Evolutionary conservation across 495 filamentous ascomycete genomes (phyloP), one percentile per base, ranked within the genome.

Genomic region (Hyaloscypha variabilis): DNA sequence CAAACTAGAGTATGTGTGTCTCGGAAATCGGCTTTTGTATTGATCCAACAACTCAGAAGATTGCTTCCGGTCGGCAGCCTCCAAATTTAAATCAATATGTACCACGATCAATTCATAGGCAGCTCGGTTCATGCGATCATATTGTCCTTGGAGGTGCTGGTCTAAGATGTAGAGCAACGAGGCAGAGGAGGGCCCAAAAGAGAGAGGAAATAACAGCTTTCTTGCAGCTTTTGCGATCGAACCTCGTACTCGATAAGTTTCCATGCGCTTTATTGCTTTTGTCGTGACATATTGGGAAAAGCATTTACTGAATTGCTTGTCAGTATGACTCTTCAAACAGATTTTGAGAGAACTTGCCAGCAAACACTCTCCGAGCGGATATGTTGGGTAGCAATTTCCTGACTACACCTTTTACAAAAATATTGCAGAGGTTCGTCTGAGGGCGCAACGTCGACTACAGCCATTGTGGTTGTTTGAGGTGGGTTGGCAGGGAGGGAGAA

Each of bases 111-210:
- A 72, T 17, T 85, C 82, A 69, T 88, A 96, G 3, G 87, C 84
- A 19, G 83, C 78, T 36, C 84, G 77, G 24, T 81, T 79, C 63
- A 79, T 77, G n/a, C 80, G 79, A 54, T 82, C 73, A 3, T 79
- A 78, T 74, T 91, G 88, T 31, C 74, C 78, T 65, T 85, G 77
- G 39, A 92, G 75, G 70, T 92, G 91, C 46, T 81, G 71, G 70
- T 90, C 83, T 21, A 98, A 78, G 21, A 97, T 80, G 71, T 93
- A 84, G 30, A 98, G 76, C 25, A 99, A 78, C 8, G 85, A 81
- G n/a, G 88, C 82, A 0, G 94, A 97, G 10, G 90, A 95, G 3
- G 91, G 80, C 0, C 96, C 95, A 66, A 92, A 87, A 1, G 93
- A 97, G 4, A 97, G 70, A 1, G 92, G 91, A 17, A 98, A 76